Base-by-base conservation (phyloP, 2,329 filamentous ascomycete species). In the Apiospora marii region DNA sequence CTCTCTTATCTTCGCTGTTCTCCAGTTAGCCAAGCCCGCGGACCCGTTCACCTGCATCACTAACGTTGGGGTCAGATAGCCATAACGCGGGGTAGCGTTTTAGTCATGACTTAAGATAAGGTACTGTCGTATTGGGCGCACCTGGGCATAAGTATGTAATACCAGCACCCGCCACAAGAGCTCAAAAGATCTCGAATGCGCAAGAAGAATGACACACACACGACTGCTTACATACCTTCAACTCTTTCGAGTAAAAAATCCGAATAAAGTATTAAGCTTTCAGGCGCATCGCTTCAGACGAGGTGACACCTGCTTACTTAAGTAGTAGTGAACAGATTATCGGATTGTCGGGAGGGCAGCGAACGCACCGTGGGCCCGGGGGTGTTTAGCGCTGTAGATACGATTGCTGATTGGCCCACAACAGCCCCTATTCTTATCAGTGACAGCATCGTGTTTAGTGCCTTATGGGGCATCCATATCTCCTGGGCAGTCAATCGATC, bases 81-180 rank as follows among this genome's bases (percentile, higher is more conserved):
- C 58, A 64, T n/a, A 64, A 64, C 58, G 58, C 58, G 58, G 58
- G 58, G 58, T 64, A 64, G 12, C 6, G 19, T 49, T 41, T 64
- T 64, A 64, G 58, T 64, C 58, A 64, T 64, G 30, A 37, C 34
- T 24, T n/a, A 64, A 41, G 58, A 41, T 41, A 41, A 41, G 8
- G 58, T 41, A 49, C 27, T 22, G 43, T 10, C 46, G 46, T 49
- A 49, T 49, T 49, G 22, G 7, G 37, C 22, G 46, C 46, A 41
- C 37, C 37, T 41, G 37, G 37, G 37, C 8, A 41, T 41, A 41
- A 10, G 37, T 41, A 41, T 41, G 27, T 1, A 41, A 14, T 24
- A 51, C 24, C 4, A 4, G 14, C 24, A 41, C 34, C 34, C 37
- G 58, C 58, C 34, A 41, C 34, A 41, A 5, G 12, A 24, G 24